Evolutionary conservation across 306 rosid genomes (phyloP), one percentile per base, ranked within the genome.

Genomic region (Begonia loranthoides): DNA sequence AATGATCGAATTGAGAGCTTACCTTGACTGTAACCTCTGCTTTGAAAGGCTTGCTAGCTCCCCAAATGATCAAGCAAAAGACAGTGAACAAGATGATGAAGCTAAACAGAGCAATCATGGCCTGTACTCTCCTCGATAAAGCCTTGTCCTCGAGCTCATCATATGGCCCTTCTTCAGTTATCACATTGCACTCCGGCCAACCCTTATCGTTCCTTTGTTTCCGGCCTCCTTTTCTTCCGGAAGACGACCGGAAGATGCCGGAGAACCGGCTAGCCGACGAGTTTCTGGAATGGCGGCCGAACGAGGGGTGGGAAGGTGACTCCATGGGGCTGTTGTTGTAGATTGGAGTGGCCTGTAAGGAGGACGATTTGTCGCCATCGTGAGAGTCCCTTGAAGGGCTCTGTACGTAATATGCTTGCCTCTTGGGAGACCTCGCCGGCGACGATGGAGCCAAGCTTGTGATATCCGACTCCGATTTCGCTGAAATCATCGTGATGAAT

Each of bases 351-450:
- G 90, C 87, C 8, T 85, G 94, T 87, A 85, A 68, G 41, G 95
- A 80, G 4, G 87, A 79, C 17, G 93, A 90, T 81, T 83, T 90
- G 67, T 90, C 94, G 2, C 93, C 99, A 77, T 90, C 99, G 6
- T 82, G 84, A 1, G 99, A 90, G 51, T 83, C 93, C 67, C 99
- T 76, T 11, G 95, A 86, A 52, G 99, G 99, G 65, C 95, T 90
- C 54, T 90, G 95, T 0, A 90, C 99, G 51, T 78, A 90, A 69
- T 90, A 90, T 10, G 69, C 79, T 3, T 80, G 73, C 0, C 80
- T 52, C 75, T 90, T 85, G 9, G 95, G 95, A 3, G 95, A 90
- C 76, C 99, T 80, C 41, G 95, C 76, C n/a, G 99, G 99, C 19
- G 99, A 86, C 6, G 99, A 90, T 19, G 86, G 78, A 0, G 95